Evolutionary conservation across 116 monocot genomes (phyloP), one percentile per base, ranked within the genome.

Genomic region (Posidonia oceanica): DNA sequence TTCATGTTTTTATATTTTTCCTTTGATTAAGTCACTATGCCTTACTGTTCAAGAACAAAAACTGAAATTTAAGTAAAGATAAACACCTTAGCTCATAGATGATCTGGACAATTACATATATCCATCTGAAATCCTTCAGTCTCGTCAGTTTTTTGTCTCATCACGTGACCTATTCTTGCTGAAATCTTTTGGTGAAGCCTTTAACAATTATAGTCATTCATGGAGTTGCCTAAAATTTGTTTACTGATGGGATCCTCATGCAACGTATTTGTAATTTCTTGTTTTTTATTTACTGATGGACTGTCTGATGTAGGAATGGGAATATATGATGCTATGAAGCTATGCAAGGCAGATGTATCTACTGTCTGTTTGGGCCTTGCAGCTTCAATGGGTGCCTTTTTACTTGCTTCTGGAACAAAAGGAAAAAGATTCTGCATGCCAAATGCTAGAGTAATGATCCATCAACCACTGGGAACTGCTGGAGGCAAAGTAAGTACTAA

Each of bases 381-480:
- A 17, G 93, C 98, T 76, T 93, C 93, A 44, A 90, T 93, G 90
- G 98, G 86, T 76, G 98, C 93, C 41, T 98, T 98, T 83, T 61
- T 93, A 59, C 90, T 98, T 61, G 93, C 93, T 57, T 66, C 85
- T 77, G 93, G 98, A 52, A 84, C 98, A 60, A 89, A 87, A 80
- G 98, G 98, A 65, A 93, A 98, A 81, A 80, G 93, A 54, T 93
- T 81, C 77, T 98, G 93, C 78, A 98, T 98, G 98, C 93, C 93
- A 65, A 93, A 98, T 93, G 80, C 90, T 40, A 82, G 93, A 85
- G 86, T 98, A 71, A 98, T 98, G 98, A 98, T 98, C 67, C 93
- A 98, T 82, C 86, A 93, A 74, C 88, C 93, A 48, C 76, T 85
- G 52, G 89, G 97, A 75, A 82, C 87, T 77, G 87, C 86, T 68